A percentile compares a stretch with the other conserved stretches of the same genome.
Conservation (phyloP, 2,329 filamentous ascomycete species). For the Diaporthe sp. region DNA sequence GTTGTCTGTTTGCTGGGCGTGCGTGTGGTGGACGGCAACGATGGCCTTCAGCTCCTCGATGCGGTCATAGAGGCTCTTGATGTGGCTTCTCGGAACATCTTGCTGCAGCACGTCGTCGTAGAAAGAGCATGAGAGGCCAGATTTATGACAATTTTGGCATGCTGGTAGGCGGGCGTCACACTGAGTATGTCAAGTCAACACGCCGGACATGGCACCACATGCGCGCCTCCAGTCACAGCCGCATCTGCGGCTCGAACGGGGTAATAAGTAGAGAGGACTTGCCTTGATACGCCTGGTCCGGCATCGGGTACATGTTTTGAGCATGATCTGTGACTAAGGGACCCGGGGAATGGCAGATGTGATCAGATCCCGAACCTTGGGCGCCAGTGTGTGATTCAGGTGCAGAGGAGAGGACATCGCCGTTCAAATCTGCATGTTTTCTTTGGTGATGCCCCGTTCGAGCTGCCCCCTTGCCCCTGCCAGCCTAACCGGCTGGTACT, state of each 20-base stretch:
- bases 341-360: neutral
- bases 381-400: neutral
- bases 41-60: constrained; percentile 35
- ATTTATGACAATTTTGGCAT: constrained; percentile 33
- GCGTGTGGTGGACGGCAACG: constrained; percentile 28
- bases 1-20: neutral
- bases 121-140: constrained; percentile 32
- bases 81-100: constrained; percentile 31
- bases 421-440: neutral
- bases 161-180: constrained; percentile 34
- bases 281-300: constrained; percentile 34
- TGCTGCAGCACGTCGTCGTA: constrained; percentile 33
- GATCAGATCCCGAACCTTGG: constrained; percentile 1
- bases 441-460: neutral
- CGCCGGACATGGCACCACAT: neutral
- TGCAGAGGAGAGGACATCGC: constrained; percentile 1
- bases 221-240: neutral
- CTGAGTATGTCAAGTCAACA: constrained; percentile 9
- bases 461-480: neutral
- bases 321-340: constrained; percentile 19
- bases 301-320: constrained; percentile 35
- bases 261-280: neutral
- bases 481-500: neutral
- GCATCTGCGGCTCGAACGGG: neutral
- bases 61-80: constrained; percentile 36